A percentile compares a stretch with the other conserved stretches of the same genome.
phyloP scores from a whole-genome alignment of 805 yeast genomes.

The Candida bentonensis region DNA sequence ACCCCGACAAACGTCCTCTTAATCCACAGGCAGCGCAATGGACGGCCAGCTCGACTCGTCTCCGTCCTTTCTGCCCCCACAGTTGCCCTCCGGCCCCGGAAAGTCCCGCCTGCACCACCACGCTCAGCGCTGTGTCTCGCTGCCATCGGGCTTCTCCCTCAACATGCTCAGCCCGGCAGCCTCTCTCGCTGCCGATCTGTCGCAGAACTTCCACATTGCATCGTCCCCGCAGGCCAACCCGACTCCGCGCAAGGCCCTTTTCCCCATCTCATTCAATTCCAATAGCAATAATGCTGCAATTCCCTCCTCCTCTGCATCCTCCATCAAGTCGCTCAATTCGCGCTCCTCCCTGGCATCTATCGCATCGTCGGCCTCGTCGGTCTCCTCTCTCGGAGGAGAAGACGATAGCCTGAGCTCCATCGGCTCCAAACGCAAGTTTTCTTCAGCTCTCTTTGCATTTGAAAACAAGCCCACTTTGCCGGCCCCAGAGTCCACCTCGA shows the following conservation, averaged over 20 bases:
- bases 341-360: background rate
- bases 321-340: background rate
- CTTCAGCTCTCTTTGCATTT: background rate
- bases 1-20: no score
- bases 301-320: background rate
- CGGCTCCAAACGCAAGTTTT: constrained; percentile 3
- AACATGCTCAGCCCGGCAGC: constrained; percentile 15
- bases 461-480: constrained; percentile 1
- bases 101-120: constrained; percentile 5
- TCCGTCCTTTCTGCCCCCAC: constrained; percentile 10
- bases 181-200: constrained; percentile 23
- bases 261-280: constrained; percentile 13
- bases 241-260: constrained; percentile 21
- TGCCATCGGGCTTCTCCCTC: constrained; percentile 7
- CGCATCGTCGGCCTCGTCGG: background rate
- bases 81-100: constrained; percentile 8
- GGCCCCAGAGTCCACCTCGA: background rate
- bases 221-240: constrained; percentile 16
- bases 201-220: constrained; percentile 23
- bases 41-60: constrained; percentile 9
- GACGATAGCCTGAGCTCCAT: constrained; percentile 5
- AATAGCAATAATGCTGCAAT: no score
- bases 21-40: no score
- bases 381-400: no score
- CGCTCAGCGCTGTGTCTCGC: constrained; percentile 6